phyloP scores from a whole-genome alignment of 371 early-diverging fungal genomes.

The Haplosporangium sp. region DNA sequence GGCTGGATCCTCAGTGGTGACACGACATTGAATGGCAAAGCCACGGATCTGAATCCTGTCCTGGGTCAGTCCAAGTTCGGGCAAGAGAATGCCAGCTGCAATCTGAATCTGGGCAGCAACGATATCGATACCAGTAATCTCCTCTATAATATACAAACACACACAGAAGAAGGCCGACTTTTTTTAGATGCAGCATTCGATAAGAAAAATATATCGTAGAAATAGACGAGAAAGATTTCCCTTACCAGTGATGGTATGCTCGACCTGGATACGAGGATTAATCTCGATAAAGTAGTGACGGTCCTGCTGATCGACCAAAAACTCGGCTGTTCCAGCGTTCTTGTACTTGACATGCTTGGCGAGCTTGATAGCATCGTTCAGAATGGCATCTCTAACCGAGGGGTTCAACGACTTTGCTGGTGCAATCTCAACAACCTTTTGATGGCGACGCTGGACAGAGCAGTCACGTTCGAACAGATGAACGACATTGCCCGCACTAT shows the following conservation, averaged over 20 bases:
- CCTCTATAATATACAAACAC: slow-evolving; percentile 68
- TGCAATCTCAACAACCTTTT: slow-evolving; percentile 97
- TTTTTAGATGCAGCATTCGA: too few species aligned
- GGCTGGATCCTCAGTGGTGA: slow-evolving; percentile 94
- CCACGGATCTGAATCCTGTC: slow-evolving; percentile 83
- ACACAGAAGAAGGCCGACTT: too few species aligned
- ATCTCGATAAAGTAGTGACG: slow-evolving; percentile 97
- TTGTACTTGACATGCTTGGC: slow-evolving; percentile 91
- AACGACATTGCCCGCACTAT: slow-evolving; percentile 88
- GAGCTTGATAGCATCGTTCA: slow-evolving; percentile 91
- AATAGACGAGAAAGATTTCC: not conserved
- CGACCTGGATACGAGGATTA: slow-evolving; percentile 95
- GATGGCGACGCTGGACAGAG: slow-evolving; percentile 97
- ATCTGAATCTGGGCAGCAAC: slow-evolving; percentile 93
- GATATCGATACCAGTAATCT: slow-evolving; percentile 94
- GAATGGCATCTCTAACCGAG: slow-evolving; percentile 80
- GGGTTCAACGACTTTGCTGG: slow-evolving; percentile 70
- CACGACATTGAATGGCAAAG: slow-evolving; percentile 94
- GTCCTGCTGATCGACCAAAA: slow-evolving; percentile 89
- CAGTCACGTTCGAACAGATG: slow-evolving; percentile 97
- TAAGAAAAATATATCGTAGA: not conserved
- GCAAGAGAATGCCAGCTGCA: slow-evolving; percentile 86
- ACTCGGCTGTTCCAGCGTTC: slow-evolving; percentile 98
- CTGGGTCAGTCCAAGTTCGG: slow-evolving; percentile 87
- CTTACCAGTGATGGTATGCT: slow-evolving; percentile 84